These are phyloP conservation scores for Tulasnella sp. DNA, from an alignment of 768 basidiomycete genomes.

Conservation along the genomic window DNA sequence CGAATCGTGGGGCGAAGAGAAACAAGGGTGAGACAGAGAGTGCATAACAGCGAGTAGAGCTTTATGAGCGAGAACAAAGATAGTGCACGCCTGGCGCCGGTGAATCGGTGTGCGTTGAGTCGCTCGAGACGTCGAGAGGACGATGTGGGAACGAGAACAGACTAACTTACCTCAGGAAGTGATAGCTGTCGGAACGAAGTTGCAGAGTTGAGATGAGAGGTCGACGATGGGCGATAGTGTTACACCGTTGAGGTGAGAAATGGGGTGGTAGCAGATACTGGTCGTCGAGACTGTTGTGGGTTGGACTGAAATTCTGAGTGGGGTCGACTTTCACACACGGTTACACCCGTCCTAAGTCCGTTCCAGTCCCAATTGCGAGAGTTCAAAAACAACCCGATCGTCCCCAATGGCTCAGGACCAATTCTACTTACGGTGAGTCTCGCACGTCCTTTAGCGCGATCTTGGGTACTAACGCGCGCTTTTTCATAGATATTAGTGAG, in stretches of 20 bases:
- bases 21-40: too few relatives aligned
- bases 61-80: neutral
- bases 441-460: neutral
- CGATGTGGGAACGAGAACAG: neutral
- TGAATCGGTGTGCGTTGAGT: neutral
- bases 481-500: conserved; percentile 40
- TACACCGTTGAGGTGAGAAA: neutral
- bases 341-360: neutral
- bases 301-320: neutral
- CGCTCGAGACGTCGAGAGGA: neutral
- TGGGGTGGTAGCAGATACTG: neutral
- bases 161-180: neutral
- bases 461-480: conserved; percentile 21
- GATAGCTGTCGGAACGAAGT: neutral
- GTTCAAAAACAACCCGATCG: conserved; percentile 29
- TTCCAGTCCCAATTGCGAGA: neutral
- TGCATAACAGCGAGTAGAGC: neutral
- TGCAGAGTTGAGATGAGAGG: neutral
- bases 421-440: conserved; percentile 61
- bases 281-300: neutral
- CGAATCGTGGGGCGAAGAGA: too few relatives aligned
- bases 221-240: neutral
- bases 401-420: conserved; percentile 48
- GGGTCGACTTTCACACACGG: neutral
- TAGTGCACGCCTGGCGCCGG: neutral